Percentiles rank a stretch among this genome's conserved stretches.
These are phyloP conservation scores for Coemansia sp. DNA, from an alignment of 192 early-diverging fungal genomes.

Conservation along the genomic window DNA sequence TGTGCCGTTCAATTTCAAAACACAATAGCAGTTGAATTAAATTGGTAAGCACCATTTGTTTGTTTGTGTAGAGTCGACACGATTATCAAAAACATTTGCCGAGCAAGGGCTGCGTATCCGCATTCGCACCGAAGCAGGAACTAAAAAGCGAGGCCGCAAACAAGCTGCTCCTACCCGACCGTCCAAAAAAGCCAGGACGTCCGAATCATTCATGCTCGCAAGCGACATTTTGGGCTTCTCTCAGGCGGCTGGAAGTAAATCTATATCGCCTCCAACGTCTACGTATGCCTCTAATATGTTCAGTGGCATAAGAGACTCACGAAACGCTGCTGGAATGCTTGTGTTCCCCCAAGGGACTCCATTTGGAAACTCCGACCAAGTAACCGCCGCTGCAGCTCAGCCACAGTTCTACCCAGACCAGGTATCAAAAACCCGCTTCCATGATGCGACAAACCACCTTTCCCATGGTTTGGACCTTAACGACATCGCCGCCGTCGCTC, in stretches of 20 bases:
- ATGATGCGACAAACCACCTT: not conserved
- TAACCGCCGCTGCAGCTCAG: conserved; percentile 10
- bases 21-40: too few species aligned
- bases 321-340: conserved; percentile 10
- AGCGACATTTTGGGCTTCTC: not conserved
- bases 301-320: not conserved
- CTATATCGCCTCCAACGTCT: not conserved
- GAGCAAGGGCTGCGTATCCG: conserved; percentile 94
- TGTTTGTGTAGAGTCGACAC: conserved; percentile 73
- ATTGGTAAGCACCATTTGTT: too few species aligned
- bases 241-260: not conserved
- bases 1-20: too few species aligned
- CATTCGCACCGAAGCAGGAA: conserved; percentile 82
- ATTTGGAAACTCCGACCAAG: conserved; percentile 11
- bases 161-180: not conserved
- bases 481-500: conserved; percentile 50
- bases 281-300: conserved; percentile 6
- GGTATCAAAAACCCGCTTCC: not conserved
- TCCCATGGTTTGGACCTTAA: conserved; percentile 25
- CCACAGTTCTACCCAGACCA: not conserved
- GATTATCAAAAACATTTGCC: conserved; percentile 86
- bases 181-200: conserved; percentile 13
- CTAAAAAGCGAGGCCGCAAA: conserved; percentile 39
- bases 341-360: conserved; percentile 26
- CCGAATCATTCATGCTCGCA: not conserved